Conservation (phyloP, 257 asterid species). For the Asclepias syriaca region DNA sequence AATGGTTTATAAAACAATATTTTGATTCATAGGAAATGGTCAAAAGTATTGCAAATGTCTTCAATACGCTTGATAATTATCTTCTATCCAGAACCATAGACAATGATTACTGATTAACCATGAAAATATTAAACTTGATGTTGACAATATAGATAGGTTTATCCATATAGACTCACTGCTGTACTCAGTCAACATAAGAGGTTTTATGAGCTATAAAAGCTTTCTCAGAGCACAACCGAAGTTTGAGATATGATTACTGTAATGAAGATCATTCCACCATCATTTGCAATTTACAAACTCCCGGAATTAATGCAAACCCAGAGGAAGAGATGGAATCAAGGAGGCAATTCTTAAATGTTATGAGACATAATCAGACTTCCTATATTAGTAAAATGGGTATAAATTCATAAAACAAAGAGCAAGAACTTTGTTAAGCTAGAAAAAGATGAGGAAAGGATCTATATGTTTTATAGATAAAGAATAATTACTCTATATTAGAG, state of each 20-base stretch:
- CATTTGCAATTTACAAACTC: not conserved
- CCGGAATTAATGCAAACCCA: not conserved
- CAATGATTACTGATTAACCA: not conserved
- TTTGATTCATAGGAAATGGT: not conserved
- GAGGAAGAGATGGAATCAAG: not conserved
- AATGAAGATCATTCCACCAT: not conserved
- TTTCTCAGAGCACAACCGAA: not conserved
- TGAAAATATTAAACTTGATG: not conserved
- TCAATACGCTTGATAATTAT: not conserved
- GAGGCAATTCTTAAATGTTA: not conserved
- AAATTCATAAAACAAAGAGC: not conserved
- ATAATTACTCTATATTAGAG: not conserved
- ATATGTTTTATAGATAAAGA: not conserved
- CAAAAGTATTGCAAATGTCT: not conserved
- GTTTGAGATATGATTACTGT: not conserved
- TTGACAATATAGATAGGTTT: not conserved
- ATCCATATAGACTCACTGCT: no score
- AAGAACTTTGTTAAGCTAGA: not conserved
- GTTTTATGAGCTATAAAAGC: slow-evolving; percentile 1
- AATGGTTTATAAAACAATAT: not conserved
- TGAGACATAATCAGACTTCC: not conserved
- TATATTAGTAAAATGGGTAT: not conserved
- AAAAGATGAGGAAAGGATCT: not conserved
- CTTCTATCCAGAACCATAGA: no score
- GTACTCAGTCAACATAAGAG: not conserved